Evolutionary conservation across 2,329 filamentous ascomycete genomes (phyloP), one percentile per base, ranked within the genome.

Genomic region (Didymella lethalis): DNA sequence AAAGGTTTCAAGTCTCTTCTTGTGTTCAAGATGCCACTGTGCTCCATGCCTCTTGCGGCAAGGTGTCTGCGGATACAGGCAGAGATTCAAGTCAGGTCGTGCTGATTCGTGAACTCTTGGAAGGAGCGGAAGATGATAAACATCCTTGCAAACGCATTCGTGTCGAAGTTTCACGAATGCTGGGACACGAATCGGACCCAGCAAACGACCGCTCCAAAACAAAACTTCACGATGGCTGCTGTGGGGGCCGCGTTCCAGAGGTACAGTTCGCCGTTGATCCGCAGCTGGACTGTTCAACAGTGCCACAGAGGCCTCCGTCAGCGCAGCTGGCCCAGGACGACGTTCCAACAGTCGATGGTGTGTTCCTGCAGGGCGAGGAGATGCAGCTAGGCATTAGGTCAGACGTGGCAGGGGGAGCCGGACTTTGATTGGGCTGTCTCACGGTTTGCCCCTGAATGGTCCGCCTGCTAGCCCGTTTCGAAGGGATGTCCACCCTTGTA

Each of bases 401-500:
- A 28, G 46, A 48, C 59, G 54, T 48, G 61, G 61, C 64, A 66
- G 61, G 64, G 58, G 25, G 58, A 32, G 36, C 45, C 44, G 54
- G 54, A 29, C 45, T 47, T 46, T 57, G 40, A 66, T 66, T 67
- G 65, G 68, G 55, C 48, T 57, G 56, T 63, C 53, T 58, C 56
- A 64, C 63, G 40, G 58, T 51, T 44, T 64, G 47, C 68, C 68
- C 66, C 66, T 69, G 66, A 67, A 59, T 60, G 58, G 51, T 60
- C 67, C 58, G 62, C 58, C 64, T 59, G 62, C 65, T 64, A 62
- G 58, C 57, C 67, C 47, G 54, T 62, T 64, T 66, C 41, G 59
- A 63, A 59, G 53, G 40, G 48, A 53, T 60, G 61, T 59, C 61
- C 59, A 66, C 67, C 67, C 68, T 71, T 70, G 67, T 64, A 57